phyloP scores from a whole-genome alignment of 2,329 filamentous ascomycete genomes.

The Monosporascus sp. region DNA sequence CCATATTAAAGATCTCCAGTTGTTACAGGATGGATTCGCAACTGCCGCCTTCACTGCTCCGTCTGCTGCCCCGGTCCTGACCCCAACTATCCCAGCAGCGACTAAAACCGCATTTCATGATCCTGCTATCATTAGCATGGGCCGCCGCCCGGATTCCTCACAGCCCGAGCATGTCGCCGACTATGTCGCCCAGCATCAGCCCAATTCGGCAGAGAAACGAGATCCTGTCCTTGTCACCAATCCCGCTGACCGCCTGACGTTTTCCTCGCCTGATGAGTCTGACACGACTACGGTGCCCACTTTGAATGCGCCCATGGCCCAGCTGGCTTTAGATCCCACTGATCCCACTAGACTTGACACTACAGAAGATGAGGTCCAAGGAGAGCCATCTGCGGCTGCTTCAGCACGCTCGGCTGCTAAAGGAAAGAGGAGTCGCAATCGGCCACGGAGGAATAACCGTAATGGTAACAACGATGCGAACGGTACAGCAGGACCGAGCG shows the following conservation, averaged over 20 bases:
- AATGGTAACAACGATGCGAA: slow-evolving; percentile 10
- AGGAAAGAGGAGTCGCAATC: background rate
- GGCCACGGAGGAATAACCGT: slow-evolving; percentile 11
- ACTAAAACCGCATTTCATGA: slow-evolving; percentile 58
- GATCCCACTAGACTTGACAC: slow-evolving; percentile 9
- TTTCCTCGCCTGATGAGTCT: slow-evolving; percentile 20
- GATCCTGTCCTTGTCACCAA: slow-evolving; percentile 21
- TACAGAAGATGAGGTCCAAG: slow-evolving; percentile 14
- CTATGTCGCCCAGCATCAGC: slow-evolving; percentile 17
- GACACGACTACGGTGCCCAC: slow-evolving; percentile 11
- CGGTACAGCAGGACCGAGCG: slow-evolving; percentile 12
- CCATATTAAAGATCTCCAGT: slow-evolving; percentile 21
- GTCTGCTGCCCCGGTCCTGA: slow-evolving; percentile 16
- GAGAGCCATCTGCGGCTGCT: slow-evolving; percentile 13
- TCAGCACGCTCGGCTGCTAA: slow-evolving; percentile 3
- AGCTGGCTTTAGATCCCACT: slow-evolving; percentile 13
- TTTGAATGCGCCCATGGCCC: slow-evolving; percentile 5
- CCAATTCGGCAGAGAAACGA: slow-evolving; percentile 27
- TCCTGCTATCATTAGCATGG: slow-evolving; percentile 74
- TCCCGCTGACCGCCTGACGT: slow-evolving; percentile 18
- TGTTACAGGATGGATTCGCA: background rate
- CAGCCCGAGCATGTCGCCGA: slow-evolving; percentile 9
- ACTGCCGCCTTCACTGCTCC: slow-evolving; percentile 2
- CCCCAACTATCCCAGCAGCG: slow-evolving; percentile 16
- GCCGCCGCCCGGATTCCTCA: slow-evolving; percentile 30